Percentiles rank a stretch among this genome's conserved stretches.
phyloP scores from a whole-genome alignment of 2,329 filamentous ascomycete species.

The Fusarium multiceps region DNA sequence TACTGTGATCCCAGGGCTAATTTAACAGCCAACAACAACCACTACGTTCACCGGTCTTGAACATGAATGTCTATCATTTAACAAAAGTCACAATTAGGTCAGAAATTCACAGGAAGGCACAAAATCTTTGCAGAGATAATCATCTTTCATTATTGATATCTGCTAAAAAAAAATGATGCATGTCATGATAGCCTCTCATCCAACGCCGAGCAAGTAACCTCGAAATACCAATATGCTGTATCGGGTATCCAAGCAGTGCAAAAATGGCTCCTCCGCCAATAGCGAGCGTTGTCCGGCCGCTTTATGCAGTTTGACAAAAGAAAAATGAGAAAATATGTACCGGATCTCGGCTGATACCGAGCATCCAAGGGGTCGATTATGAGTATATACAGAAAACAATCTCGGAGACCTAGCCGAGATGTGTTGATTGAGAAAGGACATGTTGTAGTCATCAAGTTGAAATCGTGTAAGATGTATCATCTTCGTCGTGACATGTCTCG shows the following conservation, averaged over 20 bases:
- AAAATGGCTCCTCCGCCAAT: constrained; percentile 35
- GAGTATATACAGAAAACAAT: constrained; percentile 40
- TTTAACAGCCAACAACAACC: no score
- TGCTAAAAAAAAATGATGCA: constrained; percentile 20
- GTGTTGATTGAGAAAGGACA: constrained; percentile 20
- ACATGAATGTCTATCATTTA: neutral
- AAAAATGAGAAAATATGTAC: constrained; percentile 40
- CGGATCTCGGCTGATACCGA: constrained; percentile 17
- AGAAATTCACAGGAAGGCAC: neutral
- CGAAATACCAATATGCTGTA: constrained; percentile 45
- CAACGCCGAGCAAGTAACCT: constrained; percentile 45
- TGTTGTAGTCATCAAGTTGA: constrained; percentile 34
- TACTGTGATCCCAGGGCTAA: no score
- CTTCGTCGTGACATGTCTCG: constrained; percentile 29
- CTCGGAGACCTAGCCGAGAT: constrained; percentile 31
- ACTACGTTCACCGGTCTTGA: no score
- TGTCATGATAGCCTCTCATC: constrained; percentile 44
- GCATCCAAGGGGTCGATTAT: constrained; percentile 17
- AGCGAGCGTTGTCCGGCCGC: constrained; percentile 45
- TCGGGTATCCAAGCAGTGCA: constrained; percentile 50
- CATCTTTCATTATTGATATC: constrained; percentile 45
- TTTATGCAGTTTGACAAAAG: constrained; percentile 39
- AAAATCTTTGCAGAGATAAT: constrained; percentile 14
- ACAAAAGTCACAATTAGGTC: neutral
- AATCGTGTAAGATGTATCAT: constrained; percentile 36